Evolutionary conservation across 2,329 filamentous ascomycete genomes (phyloP), one percentile per base, ranked within the genome.

Genomic region (Amauroascus niger): DNA sequence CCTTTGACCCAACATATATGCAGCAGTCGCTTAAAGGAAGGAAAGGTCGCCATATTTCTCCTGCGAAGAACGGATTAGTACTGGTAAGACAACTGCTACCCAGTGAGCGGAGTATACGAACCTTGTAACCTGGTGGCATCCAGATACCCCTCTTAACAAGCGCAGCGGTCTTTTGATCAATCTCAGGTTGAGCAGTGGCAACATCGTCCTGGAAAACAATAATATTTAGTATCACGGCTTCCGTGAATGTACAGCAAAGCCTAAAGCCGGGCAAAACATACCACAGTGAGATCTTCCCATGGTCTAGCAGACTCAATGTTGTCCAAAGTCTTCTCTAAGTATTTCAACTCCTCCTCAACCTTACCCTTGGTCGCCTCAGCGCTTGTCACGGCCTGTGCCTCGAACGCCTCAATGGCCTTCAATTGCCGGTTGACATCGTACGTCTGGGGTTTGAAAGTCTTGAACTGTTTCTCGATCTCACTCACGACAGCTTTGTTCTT

Each of bases 41-140:
- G 93, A 91, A 66, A 97, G 84, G 73, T 97, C 90, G 79, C 93
- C 93, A 76, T 97, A 98, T 82, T 90, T 95, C 83, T 98, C 93
- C 91, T 97, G 67, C 62, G 67, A 45, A 62, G 53, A 53, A 20
- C 37, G 7, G 35, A 41, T 45, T 35, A 37, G 20, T 13, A 43
- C 22, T 32, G 33, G 6, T n/a, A 1, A 6, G 8, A 22, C 20
- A 44, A 32, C 2, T 26, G 8, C 6, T 7, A 11, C 30, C 6
- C 6, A 11, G 18, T 28, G 13, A 44, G 41, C 28, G 26, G n/a
- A 30, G 13, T 24, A 28, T 6, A 74, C 84, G 66, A 78, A 91
- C 91, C 88, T 96, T 95, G 87, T 98, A 98, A 71, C 93, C 93
- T 60, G 93, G 90, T 69, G 95, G 90, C 78, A 84, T 82, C 93